Conservation (phyloP, 2,329 filamentous ascomycete species). For the Alternaria sp. region DNA sequence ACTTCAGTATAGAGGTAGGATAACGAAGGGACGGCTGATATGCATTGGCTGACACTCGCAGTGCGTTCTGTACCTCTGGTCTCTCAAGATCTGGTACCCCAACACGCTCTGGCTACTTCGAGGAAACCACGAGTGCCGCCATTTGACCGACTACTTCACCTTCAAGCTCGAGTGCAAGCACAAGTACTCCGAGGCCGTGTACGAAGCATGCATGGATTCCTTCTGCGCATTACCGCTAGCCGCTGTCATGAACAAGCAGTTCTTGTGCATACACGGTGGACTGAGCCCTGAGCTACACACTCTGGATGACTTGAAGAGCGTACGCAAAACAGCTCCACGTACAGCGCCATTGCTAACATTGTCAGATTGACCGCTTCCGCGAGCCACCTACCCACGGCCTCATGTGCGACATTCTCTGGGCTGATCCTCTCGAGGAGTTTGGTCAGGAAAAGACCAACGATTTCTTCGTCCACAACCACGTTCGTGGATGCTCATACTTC, state of each 20-base stretch:
- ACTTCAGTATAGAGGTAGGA: constrained; percentile 92
- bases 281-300: constrained; percentile 96
- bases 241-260: constrained; percentile 99
- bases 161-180: constrained; percentile 99
- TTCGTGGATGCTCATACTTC: constrained; percentile 98
- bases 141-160: constrained; percentile 99
- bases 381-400: constrained; percentile 96
- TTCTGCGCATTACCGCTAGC: constrained; percentile 94
- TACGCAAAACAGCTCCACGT: constrained; percentile 55
- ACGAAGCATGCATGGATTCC: constrained; percentile 98
- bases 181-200: constrained; percentile 96
- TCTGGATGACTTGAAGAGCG: constrained; percentile 89
- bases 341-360: constrained; percentile 29
- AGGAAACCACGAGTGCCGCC: constrained; percentile 97
- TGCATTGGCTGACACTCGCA: constrained; percentile 50
- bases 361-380: constrained; percentile 92
- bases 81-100: constrained; percentile 98
- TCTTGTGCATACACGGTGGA: constrained; percentile 96
- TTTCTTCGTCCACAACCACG: constrained; percentile 97
- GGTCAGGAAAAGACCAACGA: constrained; percentile 98
- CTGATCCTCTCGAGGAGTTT: constrained; percentile 96
- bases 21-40: not conserved
- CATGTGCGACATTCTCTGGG: constrained; percentile 99
- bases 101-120: constrained; percentile 96
- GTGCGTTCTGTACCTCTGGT: constrained; percentile 98